Evolutionary conservation across 345 rosid species (phyloP).

Genomic region (Lepidium aucheri): DNA sequence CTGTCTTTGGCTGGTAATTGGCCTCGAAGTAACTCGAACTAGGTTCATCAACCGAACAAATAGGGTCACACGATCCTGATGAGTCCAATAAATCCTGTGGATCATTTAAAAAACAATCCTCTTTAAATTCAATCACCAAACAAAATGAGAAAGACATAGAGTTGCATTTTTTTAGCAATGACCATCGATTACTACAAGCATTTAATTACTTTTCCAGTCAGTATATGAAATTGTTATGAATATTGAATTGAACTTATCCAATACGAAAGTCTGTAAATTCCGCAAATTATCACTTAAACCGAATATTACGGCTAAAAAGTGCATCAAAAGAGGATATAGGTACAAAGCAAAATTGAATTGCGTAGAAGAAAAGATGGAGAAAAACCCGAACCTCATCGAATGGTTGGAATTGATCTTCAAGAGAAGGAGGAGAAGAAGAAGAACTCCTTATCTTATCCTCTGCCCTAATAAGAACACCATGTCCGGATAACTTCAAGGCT

Average conservation of each 20-base stretch:
- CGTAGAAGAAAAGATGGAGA: not conserved
- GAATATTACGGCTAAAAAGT: not conserved
- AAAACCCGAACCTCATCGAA: slow-evolving; percentile 44
- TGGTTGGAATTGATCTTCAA: slow-evolving; percentile 25
- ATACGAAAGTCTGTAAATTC: not conserved
- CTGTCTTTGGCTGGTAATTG: slow-evolving; percentile 76
- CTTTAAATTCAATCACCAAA: not conserved
- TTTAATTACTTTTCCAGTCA: not conserved
- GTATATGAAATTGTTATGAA: no score
- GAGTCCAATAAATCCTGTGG: slow-evolving; percentile 49
- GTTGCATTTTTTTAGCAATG: not conserved
- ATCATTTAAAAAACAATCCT: not conserved
- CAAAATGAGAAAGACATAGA: not conserved
- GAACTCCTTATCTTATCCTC: slow-evolving; percentile 61
- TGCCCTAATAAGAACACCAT: slow-evolving; percentile 50
- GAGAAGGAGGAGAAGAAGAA: slow-evolving; percentile 36
- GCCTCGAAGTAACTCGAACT: slow-evolving; percentile 67
- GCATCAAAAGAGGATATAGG: not conserved
- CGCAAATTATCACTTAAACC: not conserved
- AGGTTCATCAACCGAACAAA: slow-evolving; percentile 82
- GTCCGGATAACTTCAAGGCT: slow-evolving; percentile 35
- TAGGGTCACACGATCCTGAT: slow-evolving; percentile 73
- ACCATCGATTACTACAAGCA: not conserved
- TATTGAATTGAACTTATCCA: not conserved
- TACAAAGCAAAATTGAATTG: not conserved